Evolutionary conservation across 148 eudicot genomes (phyloP).

Genomic region (Cornus controversa): DNA sequence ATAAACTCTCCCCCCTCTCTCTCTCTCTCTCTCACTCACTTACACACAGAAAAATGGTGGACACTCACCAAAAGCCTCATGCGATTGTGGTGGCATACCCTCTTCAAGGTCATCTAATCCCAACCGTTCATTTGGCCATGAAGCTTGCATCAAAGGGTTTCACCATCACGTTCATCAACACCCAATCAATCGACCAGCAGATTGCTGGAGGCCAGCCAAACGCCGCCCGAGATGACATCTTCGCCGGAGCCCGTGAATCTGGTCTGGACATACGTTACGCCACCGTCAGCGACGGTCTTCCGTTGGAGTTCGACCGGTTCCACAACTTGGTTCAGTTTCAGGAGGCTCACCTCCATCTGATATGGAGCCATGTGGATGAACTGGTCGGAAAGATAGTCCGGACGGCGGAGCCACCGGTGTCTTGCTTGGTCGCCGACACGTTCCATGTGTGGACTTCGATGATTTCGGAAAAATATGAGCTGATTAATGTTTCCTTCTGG

Average conservation of each 20-base stretch:
- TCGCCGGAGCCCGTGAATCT: background rate
- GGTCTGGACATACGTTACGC: background rate
- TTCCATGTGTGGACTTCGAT: background rate
- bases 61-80: background rate
- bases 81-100: background rate
- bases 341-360: background rate
- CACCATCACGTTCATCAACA: background rate
- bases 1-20: no score
- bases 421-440: background rate
- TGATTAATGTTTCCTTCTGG: background rate
- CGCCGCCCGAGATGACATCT: background rate
- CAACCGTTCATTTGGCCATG: background rate
- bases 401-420: background rate
- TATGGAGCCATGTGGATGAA: background rate
- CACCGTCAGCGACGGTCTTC: background rate
- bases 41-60: constrained; percentile 6
- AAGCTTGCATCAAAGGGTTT: background rate
- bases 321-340: no score
- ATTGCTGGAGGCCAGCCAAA: background rate
- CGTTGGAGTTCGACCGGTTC: background rate
- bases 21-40: no score
- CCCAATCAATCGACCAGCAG: background rate
- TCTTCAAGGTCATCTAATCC: background rate
- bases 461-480: no score
- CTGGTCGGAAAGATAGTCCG: background rate